These are phyloP conservation scores for Boechera retrofracta DNA, from an alignment of 345 rosid species.

Conservation along the genomic window DNA sequence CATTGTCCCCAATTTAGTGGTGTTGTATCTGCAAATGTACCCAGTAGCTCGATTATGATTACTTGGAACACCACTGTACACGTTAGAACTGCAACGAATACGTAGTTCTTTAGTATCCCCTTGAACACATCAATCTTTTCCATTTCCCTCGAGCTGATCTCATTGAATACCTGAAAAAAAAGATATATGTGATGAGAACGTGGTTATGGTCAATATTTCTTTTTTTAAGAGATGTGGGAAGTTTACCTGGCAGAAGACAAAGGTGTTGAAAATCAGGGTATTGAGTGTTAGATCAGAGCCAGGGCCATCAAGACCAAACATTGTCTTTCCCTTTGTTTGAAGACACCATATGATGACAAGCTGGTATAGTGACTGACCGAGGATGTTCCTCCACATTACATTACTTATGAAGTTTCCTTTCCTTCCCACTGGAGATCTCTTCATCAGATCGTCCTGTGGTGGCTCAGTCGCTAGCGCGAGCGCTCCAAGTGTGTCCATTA, in stretches of 20 bases:
- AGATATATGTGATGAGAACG: not conserved
- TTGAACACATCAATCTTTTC: slow-evolving; percentile 74
- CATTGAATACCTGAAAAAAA: slow-evolving; percentile 65
- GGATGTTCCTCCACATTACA: slow-evolving; percentile 96
- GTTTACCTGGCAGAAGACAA: slow-evolving; percentile 89
- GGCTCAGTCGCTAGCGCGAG: slow-evolving; percentile 89
- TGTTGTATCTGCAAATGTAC: slow-evolving; percentile 73
- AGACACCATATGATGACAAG: slow-evolving; percentile 69
- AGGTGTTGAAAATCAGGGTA: slow-evolving; percentile 81
- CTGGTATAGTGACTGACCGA: slow-evolving; percentile 91
- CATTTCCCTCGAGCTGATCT: slow-evolving; percentile 83
- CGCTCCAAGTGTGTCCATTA: slow-evolving; percentile 92
- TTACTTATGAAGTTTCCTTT: slow-evolving; percentile 84
- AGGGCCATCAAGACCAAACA: slow-evolving; percentile 54
- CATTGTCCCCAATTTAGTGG: slow-evolving; percentile 77
- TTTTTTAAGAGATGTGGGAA: not conserved
- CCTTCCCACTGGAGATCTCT: slow-evolving; percentile 72
- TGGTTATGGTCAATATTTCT: not conserved
- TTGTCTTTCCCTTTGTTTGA: slow-evolving; percentile 61
- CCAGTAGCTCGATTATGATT: slow-evolving; percentile 67
- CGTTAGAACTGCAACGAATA: slow-evolving; percentile 61
- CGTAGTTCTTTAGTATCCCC: slow-evolving; percentile 68
- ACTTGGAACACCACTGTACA: slow-evolving; percentile 72
- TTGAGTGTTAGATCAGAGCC: slow-evolving; percentile 70
- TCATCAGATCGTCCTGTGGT: slow-evolving; percentile 78